Evolutionary conservation across 495 filamentous ascomycete species (phyloP).

Genomic region (Opeltia flavorubescens): DNA sequence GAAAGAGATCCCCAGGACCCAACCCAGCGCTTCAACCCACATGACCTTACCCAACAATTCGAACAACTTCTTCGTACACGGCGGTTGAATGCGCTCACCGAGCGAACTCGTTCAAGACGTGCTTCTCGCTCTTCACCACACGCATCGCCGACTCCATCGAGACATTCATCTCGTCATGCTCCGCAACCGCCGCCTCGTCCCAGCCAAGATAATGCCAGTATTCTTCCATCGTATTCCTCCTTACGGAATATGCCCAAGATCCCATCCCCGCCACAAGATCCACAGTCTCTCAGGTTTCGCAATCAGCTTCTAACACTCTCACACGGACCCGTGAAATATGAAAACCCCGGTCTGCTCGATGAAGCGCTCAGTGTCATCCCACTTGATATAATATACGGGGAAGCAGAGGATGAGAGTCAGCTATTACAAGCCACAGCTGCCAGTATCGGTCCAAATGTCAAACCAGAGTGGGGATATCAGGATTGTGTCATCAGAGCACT

Average conservation of each 20-base stretch:
- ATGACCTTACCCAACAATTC: conserved; percentile 48
- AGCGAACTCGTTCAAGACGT: conserved; percentile 39
- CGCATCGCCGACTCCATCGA: conserved; percentile 23
- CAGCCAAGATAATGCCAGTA: conserved; percentile 10
- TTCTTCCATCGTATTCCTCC: conserved; percentile 50
- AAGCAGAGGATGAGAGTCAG: conserved; percentile 86
- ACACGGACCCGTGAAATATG: conserved; percentile 76
- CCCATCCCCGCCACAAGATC: conserved; percentile 63
- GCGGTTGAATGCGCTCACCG: conserved; percentile 59
- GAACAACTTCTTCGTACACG: conserved; percentile 64
- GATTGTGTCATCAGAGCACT: conserved; percentile 91
- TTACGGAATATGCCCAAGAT: conserved; percentile 66
- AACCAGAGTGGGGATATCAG: conserved; percentile 93
- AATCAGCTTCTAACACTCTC: conserved; percentile 72
- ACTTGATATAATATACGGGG: conserved; percentile 79
- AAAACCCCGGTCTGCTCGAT: conserved; percentile 91
- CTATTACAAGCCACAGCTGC: conserved; percentile 75
- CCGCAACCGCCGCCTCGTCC: conserved; percentile 24
- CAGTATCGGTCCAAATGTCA: conserved; percentile 59
- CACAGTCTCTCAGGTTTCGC: conserved; percentile 64
- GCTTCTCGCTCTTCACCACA: conserved; percentile 20
- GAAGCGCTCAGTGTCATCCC: conserved; percentile 80
- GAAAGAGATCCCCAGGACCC: background rate
- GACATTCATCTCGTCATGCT: conserved; percentile 26
- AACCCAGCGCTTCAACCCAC: conserved; percentile 26